Evolutionary conservation across 176 grass and related monocot species (phyloP), one percentile per base, ranked within the genome.

Genomic region (Bonia amplexicaulis): DNA sequence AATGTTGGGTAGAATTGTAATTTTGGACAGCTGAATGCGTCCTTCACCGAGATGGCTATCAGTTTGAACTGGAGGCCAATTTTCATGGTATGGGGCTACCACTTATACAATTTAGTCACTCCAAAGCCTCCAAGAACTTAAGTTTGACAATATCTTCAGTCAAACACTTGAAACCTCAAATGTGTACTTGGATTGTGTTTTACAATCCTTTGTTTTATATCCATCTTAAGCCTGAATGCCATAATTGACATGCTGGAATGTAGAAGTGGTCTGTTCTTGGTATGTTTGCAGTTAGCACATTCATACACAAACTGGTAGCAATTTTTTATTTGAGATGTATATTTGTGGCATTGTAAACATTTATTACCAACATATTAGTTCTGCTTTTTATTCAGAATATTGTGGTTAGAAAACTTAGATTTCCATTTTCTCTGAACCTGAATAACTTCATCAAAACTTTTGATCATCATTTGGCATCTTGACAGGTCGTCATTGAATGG

Each of bases 401-500:
- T 12, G 0, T 61, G 26, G 12, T 39, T 79, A 22, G 69, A 62
- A 47, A 53, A 44, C 71, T 9, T 83, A 13, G 5, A 12, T 48
- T 71, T 27, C 35, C 57, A 86, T 78, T 79, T 86, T 66, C 46
- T 86, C 22, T n/a, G 48, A 82, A 78, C 4, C 6, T 58, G 22
- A 71, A 80, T 61, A 33, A 64, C 22, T 76, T 53, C 29, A 44
- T 22, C 15, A 29, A 70, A 26, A 71, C 57, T 41, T 41, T 25
- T n/a, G 25, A 35, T 77, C 13, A 82, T 22, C 66, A 41, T 86
- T 82, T 78, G 58, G 22, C 14, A 59, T 89, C 80, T 69, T 76
- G 17, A 44, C 78, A 90, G 84, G 79, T 86, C 22, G 19, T 65
- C 27, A 66, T 17, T 78, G 88, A 77, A 77, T 86, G 84, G 84